These are phyloP conservation scores for Laguncularia racemosa DNA, from an alignment of 345 rosid genomes.

Conservation along the genomic window DNA sequence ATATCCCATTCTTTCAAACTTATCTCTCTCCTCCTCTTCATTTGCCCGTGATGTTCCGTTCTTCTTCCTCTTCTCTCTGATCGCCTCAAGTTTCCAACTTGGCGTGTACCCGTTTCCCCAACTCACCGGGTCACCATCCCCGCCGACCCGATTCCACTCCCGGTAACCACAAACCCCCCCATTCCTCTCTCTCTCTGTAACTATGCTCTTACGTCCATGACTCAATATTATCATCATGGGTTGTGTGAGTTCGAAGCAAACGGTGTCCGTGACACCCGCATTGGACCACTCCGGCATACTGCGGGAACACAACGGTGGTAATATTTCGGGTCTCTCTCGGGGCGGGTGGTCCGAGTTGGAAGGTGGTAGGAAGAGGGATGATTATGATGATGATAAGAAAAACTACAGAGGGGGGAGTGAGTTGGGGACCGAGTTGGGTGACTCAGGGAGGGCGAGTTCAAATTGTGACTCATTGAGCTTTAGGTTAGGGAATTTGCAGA, in stretches of 20 bases:
- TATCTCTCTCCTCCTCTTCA: conserved; percentile 3
- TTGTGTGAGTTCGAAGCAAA: conserved; percentile 95
- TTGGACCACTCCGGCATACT: conserved; percentile 58
- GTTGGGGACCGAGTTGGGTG: conserved; percentile 61
- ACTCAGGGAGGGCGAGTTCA: conserved; percentile 63
- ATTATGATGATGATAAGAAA: conserved; percentile 3
- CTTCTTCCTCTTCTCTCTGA: neutral
- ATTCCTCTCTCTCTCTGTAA: no score
- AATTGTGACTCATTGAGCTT: conserved; percentile 74
- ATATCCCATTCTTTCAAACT: conserved; percentile 3
- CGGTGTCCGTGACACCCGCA: conserved; percentile 84
- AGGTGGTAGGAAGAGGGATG: conserved; percentile 8
- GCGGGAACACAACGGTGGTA: conserved; percentile 17
- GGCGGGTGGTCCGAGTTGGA: conserved; percentile 16
- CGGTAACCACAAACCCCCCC: no score
- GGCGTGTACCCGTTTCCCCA: neutral
- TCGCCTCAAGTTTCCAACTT: neutral
- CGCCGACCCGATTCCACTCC: conserved; percentile 2
- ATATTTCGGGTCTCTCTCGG: conserved; percentile 25
- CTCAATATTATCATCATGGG: conserved; percentile 42
- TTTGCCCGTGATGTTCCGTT: neutral
- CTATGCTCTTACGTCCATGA: neutral
- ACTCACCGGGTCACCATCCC: no score
- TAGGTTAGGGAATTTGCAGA: conserved; percentile 61
- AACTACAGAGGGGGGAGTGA: conserved; percentile 27